Conservation (phyloP, 2,329 filamentous ascomycete genomes). For the Claviceps purpurea region DNA sequence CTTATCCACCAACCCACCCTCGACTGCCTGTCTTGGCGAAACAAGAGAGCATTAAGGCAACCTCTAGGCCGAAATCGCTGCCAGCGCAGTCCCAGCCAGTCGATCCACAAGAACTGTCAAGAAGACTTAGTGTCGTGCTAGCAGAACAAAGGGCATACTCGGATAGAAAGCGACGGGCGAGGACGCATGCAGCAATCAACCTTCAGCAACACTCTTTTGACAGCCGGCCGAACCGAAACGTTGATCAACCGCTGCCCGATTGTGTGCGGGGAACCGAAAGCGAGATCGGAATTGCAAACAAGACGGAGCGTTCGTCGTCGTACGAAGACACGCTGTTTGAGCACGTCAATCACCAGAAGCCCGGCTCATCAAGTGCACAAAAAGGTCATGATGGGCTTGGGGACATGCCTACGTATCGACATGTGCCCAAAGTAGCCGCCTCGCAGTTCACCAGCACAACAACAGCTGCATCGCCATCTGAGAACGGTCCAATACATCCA, state of each 20-base stretch:
- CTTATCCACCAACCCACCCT: constrained; percentile 3
- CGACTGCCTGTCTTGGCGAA: constrained; percentile 1
- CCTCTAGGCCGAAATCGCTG: constrained; percentile 6
- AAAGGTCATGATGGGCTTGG: constrained; percentile 6
- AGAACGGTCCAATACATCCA: constrained; percentile 26
- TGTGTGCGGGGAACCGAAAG: constrained; percentile 1
- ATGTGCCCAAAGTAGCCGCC: constrained; percentile 41
- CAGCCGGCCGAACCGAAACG: background rate
- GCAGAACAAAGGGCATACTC: constrained; percentile 33
- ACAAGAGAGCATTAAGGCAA: background rate
- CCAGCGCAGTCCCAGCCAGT: constrained; percentile 22
- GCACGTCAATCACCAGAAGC: constrained; percentile 1
- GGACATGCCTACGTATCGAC: constrained; percentile 23
- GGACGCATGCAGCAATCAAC: constrained; percentile 13
- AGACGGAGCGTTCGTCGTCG: background rate
- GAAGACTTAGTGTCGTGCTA: constrained; percentile 36
- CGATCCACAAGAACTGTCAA: constrained; percentile 41
- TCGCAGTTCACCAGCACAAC: constrained; percentile 41
- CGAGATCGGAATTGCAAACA: background rate
- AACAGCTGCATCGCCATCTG: constrained; percentile 27
- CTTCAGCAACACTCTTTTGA: constrained; percentile 1
- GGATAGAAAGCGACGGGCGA: constrained; percentile 20
- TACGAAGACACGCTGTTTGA: background rate
- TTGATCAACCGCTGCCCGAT: background rate
- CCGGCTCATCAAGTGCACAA: constrained; percentile 8